Conservation (phyloP, 805 yeast species). For the Debaryomyces hansenii region DNA sequence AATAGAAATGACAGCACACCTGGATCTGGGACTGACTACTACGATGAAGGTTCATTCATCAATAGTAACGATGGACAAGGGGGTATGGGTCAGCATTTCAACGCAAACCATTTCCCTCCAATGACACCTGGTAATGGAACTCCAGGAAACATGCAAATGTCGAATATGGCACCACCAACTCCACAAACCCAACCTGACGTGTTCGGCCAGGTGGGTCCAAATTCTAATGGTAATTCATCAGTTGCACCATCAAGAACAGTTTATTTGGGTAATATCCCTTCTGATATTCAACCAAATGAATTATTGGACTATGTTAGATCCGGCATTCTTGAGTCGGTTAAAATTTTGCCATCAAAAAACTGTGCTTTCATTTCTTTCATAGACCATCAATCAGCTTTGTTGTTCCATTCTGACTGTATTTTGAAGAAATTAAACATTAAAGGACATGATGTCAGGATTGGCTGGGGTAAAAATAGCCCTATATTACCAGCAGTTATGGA, state of each 20-base stretch:
- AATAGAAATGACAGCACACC: slow-evolving; percentile 11
- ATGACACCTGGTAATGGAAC: slow-evolving; percentile 4
- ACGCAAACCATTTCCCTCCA: neutral
- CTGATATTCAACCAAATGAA: slow-evolving; percentile 76
- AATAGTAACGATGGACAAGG: slow-evolving; percentile 14
- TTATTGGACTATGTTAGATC: slow-evolving; percentile 87
- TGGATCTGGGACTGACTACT: slow-evolving; percentile 19
- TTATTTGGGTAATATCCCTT: slow-evolving; percentile 84
- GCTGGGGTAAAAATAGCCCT: slow-evolving; percentile 88
- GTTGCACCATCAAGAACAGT: slow-evolving; percentile 80
- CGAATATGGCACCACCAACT: slow-evolving; percentile 4
- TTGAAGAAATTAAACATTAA: slow-evolving; percentile 77
- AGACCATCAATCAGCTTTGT: slow-evolving; percentile 83
- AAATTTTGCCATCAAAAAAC: slow-evolving; percentile 76
- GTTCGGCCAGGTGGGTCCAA: slow-evolving; percentile 5
- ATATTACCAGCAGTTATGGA: slow-evolving; percentile 72
- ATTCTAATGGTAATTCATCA: slow-evolving; percentile 6
- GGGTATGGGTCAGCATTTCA: slow-evolving; percentile 4
- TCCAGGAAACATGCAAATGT: neutral
- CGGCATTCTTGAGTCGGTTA: slow-evolving; percentile 81
- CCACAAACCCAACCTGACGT: slow-evolving; percentile 6
- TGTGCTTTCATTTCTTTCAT: slow-evolving; percentile 90
- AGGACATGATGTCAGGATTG: slow-evolving; percentile 80
- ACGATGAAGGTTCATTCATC: slow-evolving; percentile 20
- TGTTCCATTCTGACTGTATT: slow-evolving; percentile 92